These are phyloP conservation scores for Forsythia suspensa DNA, from an alignment of 257 asterid genomes.

Conservation along the genomic window DNA sequence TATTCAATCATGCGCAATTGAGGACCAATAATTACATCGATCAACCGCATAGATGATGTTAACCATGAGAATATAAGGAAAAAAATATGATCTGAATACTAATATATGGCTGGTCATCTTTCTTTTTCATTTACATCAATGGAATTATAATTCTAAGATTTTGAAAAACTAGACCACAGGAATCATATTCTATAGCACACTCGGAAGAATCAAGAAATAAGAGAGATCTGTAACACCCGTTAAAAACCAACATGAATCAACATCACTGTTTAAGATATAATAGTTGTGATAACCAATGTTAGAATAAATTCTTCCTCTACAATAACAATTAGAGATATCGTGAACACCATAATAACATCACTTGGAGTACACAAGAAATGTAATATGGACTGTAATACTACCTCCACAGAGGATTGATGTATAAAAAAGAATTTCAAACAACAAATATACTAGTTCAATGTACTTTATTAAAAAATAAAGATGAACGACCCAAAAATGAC, in stretches of 20 bases:
- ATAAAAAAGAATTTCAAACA: background rate
- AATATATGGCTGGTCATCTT: background rate
- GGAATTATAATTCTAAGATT: background rate
- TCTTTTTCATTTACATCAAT: background rate
- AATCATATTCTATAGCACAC: background rate
- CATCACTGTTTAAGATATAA: background rate
- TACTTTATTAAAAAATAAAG: background rate
- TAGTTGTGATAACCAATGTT: background rate
- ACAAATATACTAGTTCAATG: background rate
- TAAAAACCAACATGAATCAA: background rate
- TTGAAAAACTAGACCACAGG: background rate
- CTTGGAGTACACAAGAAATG: background rate
- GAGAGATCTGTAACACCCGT: background rate
- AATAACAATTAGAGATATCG: background rate
- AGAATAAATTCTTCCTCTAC: background rate
- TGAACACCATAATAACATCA: background rate
- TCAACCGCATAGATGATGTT: background rate
- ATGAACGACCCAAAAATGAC: slow-evolving; percentile 5
- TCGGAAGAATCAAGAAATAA: background rate
- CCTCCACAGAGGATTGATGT: background rate
- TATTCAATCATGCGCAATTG: background rate
- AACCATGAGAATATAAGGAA: background rate
- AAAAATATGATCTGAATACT: background rate
- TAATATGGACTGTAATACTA: background rate
- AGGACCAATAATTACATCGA: background rate